phyloP scores from a whole-genome alignment of 257 asterid species.

The Petunia secreta region DNA sequence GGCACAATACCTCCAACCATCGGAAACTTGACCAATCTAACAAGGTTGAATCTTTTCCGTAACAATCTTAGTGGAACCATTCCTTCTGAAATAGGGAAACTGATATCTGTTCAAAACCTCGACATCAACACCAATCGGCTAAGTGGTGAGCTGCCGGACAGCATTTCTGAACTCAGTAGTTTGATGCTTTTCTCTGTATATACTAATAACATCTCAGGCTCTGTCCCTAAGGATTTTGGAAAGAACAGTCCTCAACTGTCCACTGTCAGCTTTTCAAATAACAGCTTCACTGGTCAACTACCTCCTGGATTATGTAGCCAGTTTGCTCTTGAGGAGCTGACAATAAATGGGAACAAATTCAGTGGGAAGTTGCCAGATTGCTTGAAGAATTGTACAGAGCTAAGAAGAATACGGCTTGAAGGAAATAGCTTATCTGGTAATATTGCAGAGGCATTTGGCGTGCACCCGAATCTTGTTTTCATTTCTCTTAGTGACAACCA shows the following conservation, averaged over 20 bases:
- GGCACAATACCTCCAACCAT: conserved; percentile 66
- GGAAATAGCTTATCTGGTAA: conserved; percentile 65
- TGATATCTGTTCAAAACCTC: conserved; percentile 39
- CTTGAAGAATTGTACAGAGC: conserved; percentile 60
- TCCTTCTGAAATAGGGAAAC: conserved; percentile 62
- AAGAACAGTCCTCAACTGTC: conserved; percentile 43
- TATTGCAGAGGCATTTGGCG: conserved; percentile 62
- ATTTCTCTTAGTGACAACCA: conserved; percentile 57
- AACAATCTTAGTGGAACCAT: conserved; percentile 64
- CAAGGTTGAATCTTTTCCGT: conserved; percentile 44
- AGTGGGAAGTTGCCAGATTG: conserved; percentile 72
- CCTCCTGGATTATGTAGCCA: conserved; percentile 65
- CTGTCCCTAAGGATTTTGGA: conserved; percentile 66
- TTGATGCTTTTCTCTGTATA: conserved; percentile 45
- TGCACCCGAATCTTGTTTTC: conserved; percentile 55
- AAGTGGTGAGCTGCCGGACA: conserved; percentile 64
- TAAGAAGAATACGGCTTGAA: conserved; percentile 58
- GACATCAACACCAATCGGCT: conserved; percentile 56
- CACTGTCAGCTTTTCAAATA: conserved; percentile 55
- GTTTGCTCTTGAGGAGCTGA: conserved; percentile 51
- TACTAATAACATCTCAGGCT: conserved; percentile 58
- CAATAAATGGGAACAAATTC: conserved; percentile 56
- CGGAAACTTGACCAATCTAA: conserved; percentile 54
- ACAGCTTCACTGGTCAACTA: conserved; percentile 70
- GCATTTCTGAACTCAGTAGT: conserved; percentile 51